Base-by-base conservation (phyloP, 2,329 filamentous ascomycete species). In the Teratosphaeria nubilosa region DNA sequence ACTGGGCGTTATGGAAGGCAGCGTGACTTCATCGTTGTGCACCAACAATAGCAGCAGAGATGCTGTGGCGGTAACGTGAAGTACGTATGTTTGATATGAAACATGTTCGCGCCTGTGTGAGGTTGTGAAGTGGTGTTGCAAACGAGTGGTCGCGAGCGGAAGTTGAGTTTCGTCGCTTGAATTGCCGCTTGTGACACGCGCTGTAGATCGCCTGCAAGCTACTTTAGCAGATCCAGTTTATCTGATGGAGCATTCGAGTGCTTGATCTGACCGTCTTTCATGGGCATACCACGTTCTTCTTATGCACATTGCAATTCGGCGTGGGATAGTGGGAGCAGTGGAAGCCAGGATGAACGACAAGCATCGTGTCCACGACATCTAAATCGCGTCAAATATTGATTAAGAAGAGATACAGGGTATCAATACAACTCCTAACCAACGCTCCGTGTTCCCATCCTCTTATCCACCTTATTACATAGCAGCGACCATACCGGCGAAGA, bases 61-160 rank as follows among this genome's bases (percentile, higher is more conserved):
- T 56, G 58, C 64, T 64, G 50, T 66, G 62, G 63, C 52, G 51
- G 32, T 54, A 48, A 53, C 51, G 25, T 54, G 53, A 41, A 56
- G 45, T 30, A 51, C 53, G 58, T 58, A 32, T 25, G 57, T 37
- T 55, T 25, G 50, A 55, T 37, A 54, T 64, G 64, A 63, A 65
- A 66, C 64, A 53, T 51, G 50, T 58, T 60, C 55, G 56, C 61
- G 62, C 61, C 54, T 57, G 60, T 62, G 55, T 62, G 54, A 59
- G 55, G 51, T 54, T 55, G 51, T 54, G 34, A 45, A 45, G 41
- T 30, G 48, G 41, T 53, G 14, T 34, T 31, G 53, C 31, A 54
- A 56, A 52, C 53, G 63, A 57, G 62, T 64, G 64, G 64, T 31
- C 51, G 58, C 41, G 37, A 55, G 31, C 13, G 20, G 7, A 53